Conservation (phyloP, 1,284 basidiomycete species). For the Sphaerobolus stellatus region DNA sequence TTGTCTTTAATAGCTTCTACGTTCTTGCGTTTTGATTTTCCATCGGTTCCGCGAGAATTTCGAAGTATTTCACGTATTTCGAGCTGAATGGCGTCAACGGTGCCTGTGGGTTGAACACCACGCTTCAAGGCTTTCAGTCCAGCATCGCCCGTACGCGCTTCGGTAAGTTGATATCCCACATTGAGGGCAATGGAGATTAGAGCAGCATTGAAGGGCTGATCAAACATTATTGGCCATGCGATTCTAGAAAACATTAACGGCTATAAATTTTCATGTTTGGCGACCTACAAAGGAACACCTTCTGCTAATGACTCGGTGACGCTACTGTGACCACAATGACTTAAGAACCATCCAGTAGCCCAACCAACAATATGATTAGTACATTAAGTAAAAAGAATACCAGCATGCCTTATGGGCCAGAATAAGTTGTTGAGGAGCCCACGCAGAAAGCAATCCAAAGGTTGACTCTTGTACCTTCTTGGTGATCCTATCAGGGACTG, state of each 20-base stretch:
- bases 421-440: not conserved
- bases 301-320: slow-evolving; percentile 14
- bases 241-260: not conserved
- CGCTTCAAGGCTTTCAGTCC: not conserved
- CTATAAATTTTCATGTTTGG: too few species aligned
- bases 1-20: not conserved
- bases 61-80: not conserved
- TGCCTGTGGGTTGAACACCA: not conserved
- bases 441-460: too few species aligned
- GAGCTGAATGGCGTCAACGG: not conserved
- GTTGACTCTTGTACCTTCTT: too few species aligned
- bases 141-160: not conserved
- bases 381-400: too few species aligned
- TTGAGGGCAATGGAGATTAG: not conserved
- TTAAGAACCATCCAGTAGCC: slow-evolving; percentile 17
- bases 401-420: too few species aligned
- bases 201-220: not conserved
- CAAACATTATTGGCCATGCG: not conserved
- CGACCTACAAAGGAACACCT: slow-evolving; percentile 20
- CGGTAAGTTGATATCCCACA: not conserved
- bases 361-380: too few species aligned
- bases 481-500: too few species aligned
- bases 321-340: slow-evolving; percentile 19
- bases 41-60: not conserved
- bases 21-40: not conserved